Conservation (phyloP, 805 yeast species). For the Lipomyces anomalus region DNA sequence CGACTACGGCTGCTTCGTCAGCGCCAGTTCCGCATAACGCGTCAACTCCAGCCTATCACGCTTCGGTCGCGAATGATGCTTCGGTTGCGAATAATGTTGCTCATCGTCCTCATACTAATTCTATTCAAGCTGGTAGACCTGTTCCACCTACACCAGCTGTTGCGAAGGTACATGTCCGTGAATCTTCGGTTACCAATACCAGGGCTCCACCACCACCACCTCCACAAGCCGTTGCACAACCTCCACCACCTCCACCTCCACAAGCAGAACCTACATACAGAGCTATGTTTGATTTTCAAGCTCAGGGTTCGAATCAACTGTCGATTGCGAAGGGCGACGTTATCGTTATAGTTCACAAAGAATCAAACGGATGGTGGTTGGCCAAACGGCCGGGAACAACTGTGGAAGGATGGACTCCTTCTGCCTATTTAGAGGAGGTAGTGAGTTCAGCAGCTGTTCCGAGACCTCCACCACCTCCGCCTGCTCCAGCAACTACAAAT, state of each 20-base stretch:
- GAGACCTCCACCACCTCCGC: conserved; percentile 27
- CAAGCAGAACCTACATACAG: conserved; percentile 72
- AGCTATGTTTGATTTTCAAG: conserved; percentile 85
- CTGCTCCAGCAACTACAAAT: conserved; percentile 7
- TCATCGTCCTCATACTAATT: too few species aligned
- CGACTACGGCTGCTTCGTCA: too few species aligned
- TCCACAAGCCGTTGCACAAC: conserved; percentile 75
- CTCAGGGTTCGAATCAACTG: conserved; percentile 77
- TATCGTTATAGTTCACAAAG: conserved; percentile 64
- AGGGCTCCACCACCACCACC: conserved; percentile 40
- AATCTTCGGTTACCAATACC: too few species aligned
- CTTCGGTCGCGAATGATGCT: too few species aligned
- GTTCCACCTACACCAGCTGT: conserved; percentile 13
- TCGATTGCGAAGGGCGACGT: conserved; percentile 73
- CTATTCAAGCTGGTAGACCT: conserved; percentile 15
- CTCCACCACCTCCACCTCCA: conserved; percentile 54
- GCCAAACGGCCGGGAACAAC: conserved; percentile 50
- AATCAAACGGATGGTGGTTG: conserved; percentile 90
- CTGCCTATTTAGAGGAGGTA: conserved; percentile 63
- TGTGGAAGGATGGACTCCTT: conserved; percentile 93
- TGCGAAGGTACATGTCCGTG: too few species aligned
- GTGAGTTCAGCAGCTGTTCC: conserved; percentile 25
- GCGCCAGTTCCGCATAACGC: too few species aligned
- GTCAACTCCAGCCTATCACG: too few species aligned
- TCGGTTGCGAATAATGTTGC: too few species aligned